These are phyloP conservation scores for Vitis labrusca DNA, from an alignment of 164 flowering plant genomes.

Conservation along the genomic window DNA sequence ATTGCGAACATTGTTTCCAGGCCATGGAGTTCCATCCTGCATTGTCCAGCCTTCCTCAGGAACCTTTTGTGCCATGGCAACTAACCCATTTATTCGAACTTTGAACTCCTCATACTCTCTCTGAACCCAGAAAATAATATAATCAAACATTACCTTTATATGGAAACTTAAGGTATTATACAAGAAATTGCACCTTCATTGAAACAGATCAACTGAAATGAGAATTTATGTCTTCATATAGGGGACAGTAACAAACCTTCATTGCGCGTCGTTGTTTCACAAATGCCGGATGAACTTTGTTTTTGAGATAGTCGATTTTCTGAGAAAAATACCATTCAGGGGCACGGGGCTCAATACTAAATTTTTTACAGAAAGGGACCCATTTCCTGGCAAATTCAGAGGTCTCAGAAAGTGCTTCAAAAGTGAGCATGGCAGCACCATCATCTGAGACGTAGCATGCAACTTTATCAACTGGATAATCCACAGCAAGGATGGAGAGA, in stretches of 20 bases:
- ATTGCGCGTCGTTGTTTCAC: slow-evolving; percentile 59
- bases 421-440: slow-evolving; percentile 64
- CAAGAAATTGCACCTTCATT: no score
- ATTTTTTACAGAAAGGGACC: slow-evolving; percentile 68
- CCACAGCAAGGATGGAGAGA: slow-evolving; percentile 55
- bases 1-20: slow-evolving; percentile 60
- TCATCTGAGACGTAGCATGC: slow-evolving; percentile 69
- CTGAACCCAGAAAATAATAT: slow-evolving; percentile 18
- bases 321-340: slow-evolving; percentile 62
- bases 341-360: slow-evolving; percentile 52
- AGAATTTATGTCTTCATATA: neutral
- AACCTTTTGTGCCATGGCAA: slow-evolving; percentile 42
- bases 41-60: slow-evolving; percentile 33
- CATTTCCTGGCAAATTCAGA: slow-evolving; percentile 63
- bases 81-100: slow-evolving; percentile 50
- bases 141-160: neutral
- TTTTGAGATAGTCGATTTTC: slow-evolving; percentile 56
- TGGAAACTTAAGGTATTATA: neutral
- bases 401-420: slow-evolving; percentile 60
- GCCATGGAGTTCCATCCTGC: slow-evolving; percentile 73
- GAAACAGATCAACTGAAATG: no score
- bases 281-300: slow-evolving; percentile 58
- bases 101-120: slow-evolving; percentile 65
- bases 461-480: slow-evolving; percentile 69
- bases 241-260: slow-evolving; percentile 36